Base-by-base conservation (phyloP, 148 eudicot species). In the Agrostemma githago region DNA sequence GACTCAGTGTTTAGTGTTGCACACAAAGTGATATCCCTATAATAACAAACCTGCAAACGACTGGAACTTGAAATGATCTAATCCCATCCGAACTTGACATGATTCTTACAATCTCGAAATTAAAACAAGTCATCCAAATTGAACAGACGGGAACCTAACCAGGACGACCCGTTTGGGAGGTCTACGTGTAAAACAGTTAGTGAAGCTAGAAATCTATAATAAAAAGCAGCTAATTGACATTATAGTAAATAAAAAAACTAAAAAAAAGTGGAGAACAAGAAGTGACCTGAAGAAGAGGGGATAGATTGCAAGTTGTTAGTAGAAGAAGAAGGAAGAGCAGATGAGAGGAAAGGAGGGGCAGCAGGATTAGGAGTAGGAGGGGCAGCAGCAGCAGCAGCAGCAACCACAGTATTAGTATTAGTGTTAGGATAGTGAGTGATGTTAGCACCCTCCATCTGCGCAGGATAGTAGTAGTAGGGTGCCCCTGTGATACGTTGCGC, bases 381-480 rank as follows among this genome's bases (percentile, higher is more conserved):
- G 51, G 76, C 38, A 8, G 65, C 15, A 44, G 73, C 15, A 51
- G 66, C 26, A 34, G 66, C 20, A 3, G 46, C 26, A 34, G 66
- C 20, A 3, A 43, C 56, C 6, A 68, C 43, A 6, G 56, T 15
- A 7, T 70, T 26, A 46, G 79, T 54, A 43, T 67, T 60, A 63
- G 78, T 76, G 72, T 72, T 71, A 41, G 74, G 71, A 42, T 41
- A 70, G 6, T 41, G 78, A 12, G 82, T 21, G 21, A 42, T 17
- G 5, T 17, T 34, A 26, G 34, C 34, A 2, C 20, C 68, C 38
- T 71, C 44, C 38, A 67, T 44, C 43, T 75, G 82, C 57, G 76
- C 76, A 44, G 83, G 83, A 43, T 80, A 80, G 76, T 80, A 80
- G 62, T 67, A 37, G 38, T 76, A 80, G 20, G 79, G 70, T 8